Base-by-base conservation (phyloP, 108 stramenopile genomes). In the Stephanodiscus minutulus region DNA sequence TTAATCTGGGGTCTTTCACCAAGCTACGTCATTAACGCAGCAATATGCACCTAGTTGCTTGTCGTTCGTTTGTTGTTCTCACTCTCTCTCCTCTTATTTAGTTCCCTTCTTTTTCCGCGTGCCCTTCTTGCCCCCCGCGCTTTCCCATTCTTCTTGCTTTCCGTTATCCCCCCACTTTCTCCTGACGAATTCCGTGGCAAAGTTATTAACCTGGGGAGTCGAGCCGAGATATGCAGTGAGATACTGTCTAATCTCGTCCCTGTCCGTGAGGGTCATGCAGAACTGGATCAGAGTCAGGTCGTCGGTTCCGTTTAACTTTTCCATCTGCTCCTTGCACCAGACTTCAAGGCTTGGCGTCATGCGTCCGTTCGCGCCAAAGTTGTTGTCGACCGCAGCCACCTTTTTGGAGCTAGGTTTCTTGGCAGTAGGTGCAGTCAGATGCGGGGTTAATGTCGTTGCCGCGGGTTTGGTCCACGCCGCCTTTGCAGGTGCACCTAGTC, bases 181-280 rank as follows among this genome's bases (percentile, higher is more conserved):
- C 56, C 87, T 91, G 82, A 96, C 92, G 72, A 98, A 98, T 62
- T 98, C 96, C 46, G 91, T 91, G 18, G 97, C 97, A 83, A 98
- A 98, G 55, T 82, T 85, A 36, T 92, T 96, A 29, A 98, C 97
- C 85, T 95, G 91, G 15, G 94, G 79, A 39, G 94, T 88, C 17
- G 87, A 86, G 11, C 97, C 97, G 8, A 98, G 87, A 74, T 98
- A 98, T 10, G 92, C 89, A 35, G 91, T 84, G n/a, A 98, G 83
- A 76, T 96, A 96, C 66, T 96, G 93, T 55, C 94, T 86, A 59
- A 98, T 97, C 67, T 98, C 97, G 54, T 70, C 76, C 20, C 91
- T 82, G 65, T 97, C 96, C 39, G 85, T 84, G 48, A 97, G 77
- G 33, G 96, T 96, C 93, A 96, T 96, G 86, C 96, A 96, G 70